Evolutionary conservation across 2,329 filamentous ascomycete genomes (phyloP).

Genomic region (Aspergillus spinulosporus): DNA sequence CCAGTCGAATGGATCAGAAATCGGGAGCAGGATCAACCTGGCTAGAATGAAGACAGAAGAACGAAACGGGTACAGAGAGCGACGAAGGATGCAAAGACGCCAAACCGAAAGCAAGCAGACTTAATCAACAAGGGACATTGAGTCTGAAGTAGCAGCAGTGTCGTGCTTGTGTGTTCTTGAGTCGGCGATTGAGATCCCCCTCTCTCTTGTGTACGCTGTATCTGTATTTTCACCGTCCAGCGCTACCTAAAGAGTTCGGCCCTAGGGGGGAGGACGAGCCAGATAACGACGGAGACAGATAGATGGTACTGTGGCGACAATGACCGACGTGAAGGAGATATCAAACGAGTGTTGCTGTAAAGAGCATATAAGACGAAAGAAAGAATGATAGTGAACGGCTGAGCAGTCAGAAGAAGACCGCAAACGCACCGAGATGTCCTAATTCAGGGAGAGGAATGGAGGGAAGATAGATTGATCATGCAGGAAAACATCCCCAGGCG

Average conservation of each 20-base stretch:
- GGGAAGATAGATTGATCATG: neutral
- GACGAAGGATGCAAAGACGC: neutral
- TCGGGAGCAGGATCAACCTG: slow-evolving; percentile 33
- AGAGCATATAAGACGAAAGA: neutral
- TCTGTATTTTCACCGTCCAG: neutral
- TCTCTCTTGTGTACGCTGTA: neutral
- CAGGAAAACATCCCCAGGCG: neutral
- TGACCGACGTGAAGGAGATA: slow-evolving; percentile 5
- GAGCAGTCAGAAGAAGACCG: neutral
- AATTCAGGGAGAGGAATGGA: neutral
- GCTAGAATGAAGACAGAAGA: slow-evolving; percentile 18
- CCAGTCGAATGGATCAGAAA: slow-evolving; percentile 12
- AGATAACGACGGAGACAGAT: neutral
- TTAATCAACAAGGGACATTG: neutral
- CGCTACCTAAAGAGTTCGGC: neutral
- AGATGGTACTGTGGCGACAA: neutral
- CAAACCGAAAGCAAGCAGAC: slow-evolving; percentile 1
- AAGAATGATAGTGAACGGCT: neutral
- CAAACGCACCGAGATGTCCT: slow-evolving; percentile 1
- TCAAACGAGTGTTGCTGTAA: slow-evolving; percentile 4
- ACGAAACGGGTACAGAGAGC: neutral
- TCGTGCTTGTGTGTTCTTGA: neutral
- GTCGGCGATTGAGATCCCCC: slow-evolving; percentile 4
- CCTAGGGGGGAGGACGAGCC: neutral
- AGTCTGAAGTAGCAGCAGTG: neutral